A percentile compares a stretch with the other conserved stretches of the same genome.
Conservation (phyloP, 2,329 filamentous ascomycete species). For the Diplodia intermedia region DNA sequence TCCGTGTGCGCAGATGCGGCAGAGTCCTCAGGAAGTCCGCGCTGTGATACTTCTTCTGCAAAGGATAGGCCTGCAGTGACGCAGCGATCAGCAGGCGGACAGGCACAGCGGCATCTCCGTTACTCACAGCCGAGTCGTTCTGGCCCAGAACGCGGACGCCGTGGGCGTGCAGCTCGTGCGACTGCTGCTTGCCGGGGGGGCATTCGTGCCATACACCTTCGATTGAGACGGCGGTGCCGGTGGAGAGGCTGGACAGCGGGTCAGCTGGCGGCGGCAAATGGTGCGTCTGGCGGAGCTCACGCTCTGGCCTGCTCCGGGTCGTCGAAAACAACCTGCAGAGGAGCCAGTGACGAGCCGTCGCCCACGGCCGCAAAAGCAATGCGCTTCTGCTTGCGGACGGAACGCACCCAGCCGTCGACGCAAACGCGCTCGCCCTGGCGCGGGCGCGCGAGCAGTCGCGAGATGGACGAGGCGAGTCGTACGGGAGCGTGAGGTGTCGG, state of each 20-base stretch:
- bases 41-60: slow-evolving; percentile 96
- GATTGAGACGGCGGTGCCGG: slow-evolving; percentile 80
- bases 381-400: slow-evolving; percentile 84
- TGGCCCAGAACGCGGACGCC: slow-evolving; percentile 74
- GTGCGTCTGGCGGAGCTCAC: slow-evolving; percentile 54
- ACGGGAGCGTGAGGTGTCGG: slow-evolving; percentile 35
- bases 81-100: slow-evolving; percentile 34
- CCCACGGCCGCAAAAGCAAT: slow-evolving; percentile 83
- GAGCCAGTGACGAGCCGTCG: slow-evolving; percentile 81
- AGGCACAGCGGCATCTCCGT: slow-evolving; percentile 35
- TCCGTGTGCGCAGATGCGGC: slow-evolving; percentile 83
- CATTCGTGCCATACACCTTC: slow-evolving; percentile 78
- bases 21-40: slow-evolving; percentile 86
- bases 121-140: slow-evolving; percentile 77
- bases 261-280: background rate
- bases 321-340: slow-evolving; percentile 78
- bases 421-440: slow-evolving; percentile 40
- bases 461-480: slow-evolving; percentile 38
- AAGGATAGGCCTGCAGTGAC: slow-evolving; percentile 74
- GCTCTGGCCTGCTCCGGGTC: slow-evolving; percentile 70
- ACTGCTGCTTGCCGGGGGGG: slow-evolving; percentile 70
- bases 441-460: slow-evolving; percentile 51
- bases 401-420: slow-evolving; percentile 81
- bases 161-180: slow-evolving; percentile 79
- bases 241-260: slow-evolving; percentile 68